Percentiles rank a stretch among this genome's conserved stretches.
These are phyloP conservation scores for Cymbopogon flexuosus DNA, from an alignment of 202 grass and related monocot species.

Conservation along the genomic window DNA sequence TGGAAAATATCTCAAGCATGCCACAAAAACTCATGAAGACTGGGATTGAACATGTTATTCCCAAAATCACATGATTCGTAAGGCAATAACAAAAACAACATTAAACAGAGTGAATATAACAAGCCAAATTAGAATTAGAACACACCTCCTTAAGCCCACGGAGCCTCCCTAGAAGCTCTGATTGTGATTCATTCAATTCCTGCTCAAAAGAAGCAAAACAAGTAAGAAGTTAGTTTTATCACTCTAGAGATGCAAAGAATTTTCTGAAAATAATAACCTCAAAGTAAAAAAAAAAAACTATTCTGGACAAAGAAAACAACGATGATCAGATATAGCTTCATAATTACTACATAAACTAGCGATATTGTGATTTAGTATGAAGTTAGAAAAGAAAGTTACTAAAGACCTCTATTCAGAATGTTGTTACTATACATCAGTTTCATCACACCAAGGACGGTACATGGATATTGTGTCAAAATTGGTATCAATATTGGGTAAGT, in stretches of 20 bases:
- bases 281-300: neutral
- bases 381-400: neutral
- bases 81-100: neutral
- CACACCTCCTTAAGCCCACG: conserved; percentile 66
- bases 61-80: neutral
- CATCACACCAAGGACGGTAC: neutral
- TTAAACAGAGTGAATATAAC: neutral
- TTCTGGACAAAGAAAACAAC: neutral
- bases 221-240: neutral
- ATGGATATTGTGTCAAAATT: neutral
- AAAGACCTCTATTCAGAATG: neutral
- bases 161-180: conserved; percentile 68
- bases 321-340: neutral
- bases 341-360: neutral
- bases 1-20: neutral
- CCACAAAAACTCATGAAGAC: neutral
- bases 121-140: conserved; percentile 7
- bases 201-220: conserved; percentile 21
- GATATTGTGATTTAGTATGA: neutral
- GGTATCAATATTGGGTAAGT: neutral
- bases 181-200: conserved; percentile 69
- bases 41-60: neutral
- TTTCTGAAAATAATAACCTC: neutral
- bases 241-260: conserved; percentile 4
- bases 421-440: neutral